Conservation (phyloP, 2,329 filamentous ascomycete species). For the Cladosporium austrohemisphaericum region DNA sequence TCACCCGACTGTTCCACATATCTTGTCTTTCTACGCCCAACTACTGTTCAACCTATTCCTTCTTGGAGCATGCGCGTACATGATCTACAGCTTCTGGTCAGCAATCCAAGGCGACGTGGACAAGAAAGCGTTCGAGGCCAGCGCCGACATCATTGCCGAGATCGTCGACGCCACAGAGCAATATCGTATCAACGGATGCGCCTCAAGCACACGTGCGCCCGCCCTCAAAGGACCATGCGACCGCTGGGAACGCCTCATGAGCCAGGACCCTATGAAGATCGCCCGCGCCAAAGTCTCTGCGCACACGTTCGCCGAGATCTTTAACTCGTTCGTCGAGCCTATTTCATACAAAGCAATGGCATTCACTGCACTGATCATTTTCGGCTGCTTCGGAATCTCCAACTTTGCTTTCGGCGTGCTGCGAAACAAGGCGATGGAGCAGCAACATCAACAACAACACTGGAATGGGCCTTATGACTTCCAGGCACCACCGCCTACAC, state of each 20-base stretch:
- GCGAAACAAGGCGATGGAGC: slow-evolving; percentile 37
- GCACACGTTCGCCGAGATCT: slow-evolving; percentile 83
- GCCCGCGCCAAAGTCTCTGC: slow-evolving; percentile 78
- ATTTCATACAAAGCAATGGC: slow-evolving; percentile 81
- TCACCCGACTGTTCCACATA: slow-evolving; percentile 62
- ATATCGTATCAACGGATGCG: slow-evolving; percentile 74
- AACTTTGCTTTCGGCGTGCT: slow-evolving; percentile 60
- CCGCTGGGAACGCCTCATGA: slow-evolving; percentile 85
- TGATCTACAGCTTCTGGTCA: slow-evolving; percentile 65
- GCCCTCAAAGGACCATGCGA: slow-evolving; percentile 70
- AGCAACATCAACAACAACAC: slow-evolving; percentile 23
- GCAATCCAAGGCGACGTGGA: slow-evolving; percentile 73
- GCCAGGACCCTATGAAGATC: slow-evolving; percentile 71
- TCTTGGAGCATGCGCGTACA: slow-evolving; percentile 56
- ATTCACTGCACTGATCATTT: slow-evolving; percentile 47
- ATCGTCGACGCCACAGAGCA: slow-evolving; percentile 70
- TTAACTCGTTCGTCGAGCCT: slow-evolving; percentile 88
- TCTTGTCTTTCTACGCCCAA: slow-evolving; percentile 65
- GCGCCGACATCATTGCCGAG: slow-evolving; percentile 62
- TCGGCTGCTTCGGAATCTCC: slow-evolving; percentile 53
- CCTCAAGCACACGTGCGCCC: slow-evolving; percentile 61
- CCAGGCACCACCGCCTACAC: slow-evolving; percentile 31
- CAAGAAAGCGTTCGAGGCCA: slow-evolving; percentile 65
- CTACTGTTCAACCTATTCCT: slow-evolving; percentile 63
- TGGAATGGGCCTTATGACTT: background rate